These are phyloP conservation scores for Arthrobotrys megalospora DNA, from an alignment of 2,329 filamentous ascomycete species.

Conservation along the genomic window DNA sequence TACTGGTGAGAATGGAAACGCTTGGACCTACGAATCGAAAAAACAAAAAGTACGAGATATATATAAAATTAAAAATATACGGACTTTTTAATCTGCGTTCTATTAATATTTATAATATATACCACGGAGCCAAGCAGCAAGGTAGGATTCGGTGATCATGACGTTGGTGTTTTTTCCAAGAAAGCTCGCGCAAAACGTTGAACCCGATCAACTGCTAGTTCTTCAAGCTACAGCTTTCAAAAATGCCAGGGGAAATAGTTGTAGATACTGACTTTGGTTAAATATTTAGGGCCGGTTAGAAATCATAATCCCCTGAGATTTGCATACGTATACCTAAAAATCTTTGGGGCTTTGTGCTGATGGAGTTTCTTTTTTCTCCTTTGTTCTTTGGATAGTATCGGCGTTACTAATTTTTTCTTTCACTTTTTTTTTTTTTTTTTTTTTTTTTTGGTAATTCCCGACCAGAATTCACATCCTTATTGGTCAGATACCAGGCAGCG, in stretches of 20 bases:
- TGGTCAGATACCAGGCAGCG: constrained; percentile 9
- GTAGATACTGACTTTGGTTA: no score
- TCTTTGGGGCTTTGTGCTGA: constrained; percentile 9
- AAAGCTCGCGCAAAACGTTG: neutral
- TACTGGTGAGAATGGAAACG: neutral
- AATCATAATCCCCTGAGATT: neutral
- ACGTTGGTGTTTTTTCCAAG: neutral
- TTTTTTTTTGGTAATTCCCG: constrained; percentile 33
- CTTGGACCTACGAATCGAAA: neutral
- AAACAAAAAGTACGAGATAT: neutral
- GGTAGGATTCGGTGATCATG: neutral
- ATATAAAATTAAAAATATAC: neutral
- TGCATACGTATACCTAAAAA: constrained; percentile 3
- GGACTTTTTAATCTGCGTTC: no score
- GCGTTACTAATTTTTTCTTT: constrained; percentile 11
- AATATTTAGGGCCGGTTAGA: no score
- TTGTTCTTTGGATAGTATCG: neutral
- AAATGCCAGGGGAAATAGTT: no score
- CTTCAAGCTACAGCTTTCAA: no score
- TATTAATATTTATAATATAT: no score
- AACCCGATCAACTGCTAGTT: neutral
- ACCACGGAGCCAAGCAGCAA: no score
- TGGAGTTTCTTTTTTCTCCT: neutral
- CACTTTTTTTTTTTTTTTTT: constrained; percentile 25
- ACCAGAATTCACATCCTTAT: constrained; percentile 2